Evolutionary conservation across 208 protist genomes (phyloP).

Genomic region (Acanthamoeba healyi): DNA sequence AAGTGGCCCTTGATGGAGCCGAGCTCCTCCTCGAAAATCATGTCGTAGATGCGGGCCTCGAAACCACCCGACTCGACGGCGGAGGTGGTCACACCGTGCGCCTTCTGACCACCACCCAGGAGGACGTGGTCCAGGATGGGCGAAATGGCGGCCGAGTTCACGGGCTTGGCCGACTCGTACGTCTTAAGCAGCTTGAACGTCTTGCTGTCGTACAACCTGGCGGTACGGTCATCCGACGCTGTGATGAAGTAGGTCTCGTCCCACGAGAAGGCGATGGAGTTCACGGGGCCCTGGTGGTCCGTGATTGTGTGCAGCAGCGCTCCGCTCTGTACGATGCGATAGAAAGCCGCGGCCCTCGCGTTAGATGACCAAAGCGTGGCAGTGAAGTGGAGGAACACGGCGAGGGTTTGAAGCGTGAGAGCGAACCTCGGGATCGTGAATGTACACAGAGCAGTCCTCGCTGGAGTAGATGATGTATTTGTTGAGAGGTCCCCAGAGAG

Average conservation of each 20-base stretch:
- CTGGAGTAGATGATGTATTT: conserved; percentile 95
- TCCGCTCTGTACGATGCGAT: conserved; percentile 71
- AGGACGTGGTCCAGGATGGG: conserved; percentile 92
- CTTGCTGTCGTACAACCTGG: conserved; percentile 96
- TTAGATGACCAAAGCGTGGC: background rate
- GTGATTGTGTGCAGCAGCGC: conserved; percentile 70
- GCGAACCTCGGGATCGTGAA: conserved; percentile 90
- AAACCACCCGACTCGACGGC: conserved; percentile 94
- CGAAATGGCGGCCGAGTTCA: conserved; percentile 97
- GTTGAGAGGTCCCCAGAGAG: conserved; percentile 97
- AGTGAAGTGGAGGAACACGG: background rate
- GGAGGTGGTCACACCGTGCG: conserved; percentile 96
- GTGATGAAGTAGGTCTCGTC: conserved; percentile 95
- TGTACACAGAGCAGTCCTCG: conserved; percentile 95
- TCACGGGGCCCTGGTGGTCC: conserved; percentile 87
- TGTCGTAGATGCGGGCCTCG: conserved; percentile 98
- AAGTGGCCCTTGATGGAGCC: conserved; percentile 98
- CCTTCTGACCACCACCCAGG: conserved; percentile 97
- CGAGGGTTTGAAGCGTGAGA: too few species aligned
- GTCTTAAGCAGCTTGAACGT: conserved; percentile 95
- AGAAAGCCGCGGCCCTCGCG: too few species aligned
- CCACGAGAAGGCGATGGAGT: conserved; percentile 93
- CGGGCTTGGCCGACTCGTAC: conserved; percentile 96
- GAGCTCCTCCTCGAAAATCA: conserved; percentile 95
- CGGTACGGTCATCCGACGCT: conserved; percentile 95